Evolutionary conservation across 192 early-diverging fungal species (phyloP).

Genomic region (Chytriomyces sp.): DNA sequence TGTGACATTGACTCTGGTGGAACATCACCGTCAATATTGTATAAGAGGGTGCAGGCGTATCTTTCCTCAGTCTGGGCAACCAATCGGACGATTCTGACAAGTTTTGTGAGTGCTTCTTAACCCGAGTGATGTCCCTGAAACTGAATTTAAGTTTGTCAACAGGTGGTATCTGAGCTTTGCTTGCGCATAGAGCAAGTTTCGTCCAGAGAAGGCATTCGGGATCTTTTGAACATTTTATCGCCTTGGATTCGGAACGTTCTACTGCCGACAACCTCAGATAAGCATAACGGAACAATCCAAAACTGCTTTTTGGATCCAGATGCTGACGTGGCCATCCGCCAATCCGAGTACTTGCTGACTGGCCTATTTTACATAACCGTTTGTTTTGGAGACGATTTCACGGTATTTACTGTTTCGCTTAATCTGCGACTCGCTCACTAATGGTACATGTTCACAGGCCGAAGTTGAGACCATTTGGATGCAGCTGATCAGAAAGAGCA

Average conservation of each 20-base stretch:
- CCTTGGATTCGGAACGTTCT: slow-evolving; percentile 86
- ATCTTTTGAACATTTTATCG: slow-evolving; percentile 74
- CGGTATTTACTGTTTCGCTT: slow-evolving; percentile 27
- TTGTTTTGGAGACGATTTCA: slow-evolving; percentile 77
- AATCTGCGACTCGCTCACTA: background rate
- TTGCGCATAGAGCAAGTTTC: slow-evolving; percentile 62
- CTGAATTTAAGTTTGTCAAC: slow-evolving; percentile 3
- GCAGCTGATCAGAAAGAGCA: slow-evolving; percentile 58
- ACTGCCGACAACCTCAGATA: slow-evolving; percentile 4
- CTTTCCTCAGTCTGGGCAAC: slow-evolving; percentile 72
- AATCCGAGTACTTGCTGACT: slow-evolving; percentile 62
- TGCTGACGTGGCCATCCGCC: background rate
- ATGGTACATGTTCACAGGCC: slow-evolving; percentile 6
- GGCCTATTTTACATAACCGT: slow-evolving; percentile 85
- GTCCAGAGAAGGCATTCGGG: slow-evolving; percentile 61
- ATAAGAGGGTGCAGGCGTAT: slow-evolving; percentile 76
- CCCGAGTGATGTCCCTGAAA: background rate
- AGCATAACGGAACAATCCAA: slow-evolving; percentile 3
- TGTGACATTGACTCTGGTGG: slow-evolving; percentile 62
- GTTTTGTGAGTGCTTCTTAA: slow-evolving; percentile 47
- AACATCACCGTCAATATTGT: slow-evolving; percentile 74
- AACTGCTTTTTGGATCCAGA: slow-evolving; percentile 29
- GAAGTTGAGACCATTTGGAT: slow-evolving; percentile 82
- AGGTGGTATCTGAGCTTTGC: slow-evolving; percentile 79
- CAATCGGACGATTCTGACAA: slow-evolving; percentile 66